phyloP scores from a whole-genome alignment of 163 green algal species.

The Chlorella variabilis region DNA sequence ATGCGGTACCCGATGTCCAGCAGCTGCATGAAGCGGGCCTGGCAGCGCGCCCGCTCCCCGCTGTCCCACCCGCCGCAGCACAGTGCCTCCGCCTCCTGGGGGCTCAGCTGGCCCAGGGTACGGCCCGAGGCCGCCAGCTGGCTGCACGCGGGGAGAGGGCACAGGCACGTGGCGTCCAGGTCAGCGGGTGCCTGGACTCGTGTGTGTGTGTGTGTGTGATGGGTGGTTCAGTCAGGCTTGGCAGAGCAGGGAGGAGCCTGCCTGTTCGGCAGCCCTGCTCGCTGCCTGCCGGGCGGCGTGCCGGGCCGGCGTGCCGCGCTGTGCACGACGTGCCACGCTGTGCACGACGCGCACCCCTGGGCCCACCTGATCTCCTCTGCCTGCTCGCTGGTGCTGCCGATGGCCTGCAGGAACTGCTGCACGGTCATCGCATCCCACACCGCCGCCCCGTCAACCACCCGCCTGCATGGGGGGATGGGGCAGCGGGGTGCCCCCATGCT shows the following conservation, averaged over 20 bases:
- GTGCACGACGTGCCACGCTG: too few species aligned
- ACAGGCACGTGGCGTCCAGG: too few species aligned
- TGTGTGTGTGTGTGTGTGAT: too few species aligned
- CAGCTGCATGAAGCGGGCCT: constrained; percentile 8
- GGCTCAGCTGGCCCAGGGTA: not conserved
- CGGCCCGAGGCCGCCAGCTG: not conserved
- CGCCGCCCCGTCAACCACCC: not conserved
- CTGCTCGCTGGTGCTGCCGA: not conserved
- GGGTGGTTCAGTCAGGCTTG: too few species aligned
- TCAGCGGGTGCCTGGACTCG: too few species aligned
- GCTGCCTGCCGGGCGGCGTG: too few species aligned
- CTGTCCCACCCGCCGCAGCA: not conserved
- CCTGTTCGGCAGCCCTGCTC: too few species aligned
- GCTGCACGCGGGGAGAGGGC: not conserved
- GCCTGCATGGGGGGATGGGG: constrained; percentile 9
- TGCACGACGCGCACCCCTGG: too few species aligned
- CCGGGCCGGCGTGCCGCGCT: too few species aligned
- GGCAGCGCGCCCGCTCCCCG: not conserved
- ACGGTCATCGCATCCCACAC: not conserved
- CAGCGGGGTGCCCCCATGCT: not conserved
- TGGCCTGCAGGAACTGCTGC: not conserved
- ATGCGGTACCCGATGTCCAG: constrained; percentile 20
- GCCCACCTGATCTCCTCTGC: too few species aligned
- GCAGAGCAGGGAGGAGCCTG: too few species aligned
- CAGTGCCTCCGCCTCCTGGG: not conserved